These are phyloP conservation scores for Penicillium oxalicum DNA, from an alignment of 2,329 filamentous ascomycete genomes.

Conservation along the genomic window DNA sequence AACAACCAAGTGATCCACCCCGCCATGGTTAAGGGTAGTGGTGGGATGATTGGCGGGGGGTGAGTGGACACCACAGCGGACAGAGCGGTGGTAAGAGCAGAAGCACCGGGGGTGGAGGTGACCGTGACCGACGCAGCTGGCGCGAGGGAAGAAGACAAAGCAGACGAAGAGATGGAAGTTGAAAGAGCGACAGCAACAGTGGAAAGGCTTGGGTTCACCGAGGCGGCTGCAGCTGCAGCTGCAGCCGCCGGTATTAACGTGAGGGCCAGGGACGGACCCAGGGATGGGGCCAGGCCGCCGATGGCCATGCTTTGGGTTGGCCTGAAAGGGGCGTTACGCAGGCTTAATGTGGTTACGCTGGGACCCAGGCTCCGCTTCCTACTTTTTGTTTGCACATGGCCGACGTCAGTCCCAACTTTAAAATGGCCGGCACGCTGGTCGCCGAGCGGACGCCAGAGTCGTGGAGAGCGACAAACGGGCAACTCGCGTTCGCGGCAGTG, in stretches of 20 bases:
- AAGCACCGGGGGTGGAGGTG: background rate
- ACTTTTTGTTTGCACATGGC: background rate
- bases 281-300: conserved; percentile 10
- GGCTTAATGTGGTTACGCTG: background rate
- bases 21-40: conserved; percentile 33
- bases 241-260: conserved; percentile 14
- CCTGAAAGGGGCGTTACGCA: background rate
- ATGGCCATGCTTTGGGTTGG: conserved; percentile 8
- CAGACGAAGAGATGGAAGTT: conserved; percentile 4
- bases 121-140: background rate
- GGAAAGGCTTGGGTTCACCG: background rate
- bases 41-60: conserved; percentile 25
- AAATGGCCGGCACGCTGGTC: background rate
- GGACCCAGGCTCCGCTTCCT: conserved; percentile 6
- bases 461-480: conserved; percentile 17
- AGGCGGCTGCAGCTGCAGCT: conserved; percentile 7
- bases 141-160: conserved; percentile 5
- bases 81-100: conserved; percentile 12
- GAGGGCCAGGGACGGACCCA: conserved; percentile 18
- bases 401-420: conserved; percentile 7
- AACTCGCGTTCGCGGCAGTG: conserved; percentile 11
- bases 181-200: conserved; percentile 9
- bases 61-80: conserved; percentile 13
- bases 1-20: conserved; percentile 46
- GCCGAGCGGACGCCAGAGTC: conserved; percentile 1